These are phyloP conservation scores for Tulasnella sp. DNA, from an alignment of 768 basidiomycete species.

Conservation along the genomic window DNA sequence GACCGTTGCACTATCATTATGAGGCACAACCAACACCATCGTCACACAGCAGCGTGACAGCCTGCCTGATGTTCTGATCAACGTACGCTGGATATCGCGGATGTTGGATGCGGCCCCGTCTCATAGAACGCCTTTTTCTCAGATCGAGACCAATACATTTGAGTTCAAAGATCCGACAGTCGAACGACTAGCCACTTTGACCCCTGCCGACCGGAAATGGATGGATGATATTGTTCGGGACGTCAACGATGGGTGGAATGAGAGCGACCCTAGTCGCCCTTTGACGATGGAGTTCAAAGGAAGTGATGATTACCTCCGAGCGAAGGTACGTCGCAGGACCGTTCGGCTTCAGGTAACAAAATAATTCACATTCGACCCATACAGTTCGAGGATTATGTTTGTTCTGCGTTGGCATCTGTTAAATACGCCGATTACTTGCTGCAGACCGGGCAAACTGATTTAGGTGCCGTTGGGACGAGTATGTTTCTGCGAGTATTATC, in stretches of 20 bases:
- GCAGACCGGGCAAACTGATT: constrained; percentile 58
- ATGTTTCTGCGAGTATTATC: background rate
- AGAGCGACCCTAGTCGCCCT: constrained; percentile 54
- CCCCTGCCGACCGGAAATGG: constrained; percentile 94
- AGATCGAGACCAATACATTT: constrained; percentile 83
- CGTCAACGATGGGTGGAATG: constrained; percentile 77
- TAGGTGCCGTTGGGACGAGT: constrained; percentile 36
- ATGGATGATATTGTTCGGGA: constrained; percentile 90
- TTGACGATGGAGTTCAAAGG: constrained; percentile 82
- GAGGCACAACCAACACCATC: constrained; percentile 86
- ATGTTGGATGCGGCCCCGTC: background rate
- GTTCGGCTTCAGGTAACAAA: background rate
- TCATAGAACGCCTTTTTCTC: background rate
- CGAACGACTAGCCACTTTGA: constrained; percentile 73
- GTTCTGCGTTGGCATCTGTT: constrained; percentile 78
- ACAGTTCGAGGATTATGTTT: constrained; percentile 92
- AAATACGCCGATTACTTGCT: constrained; percentile 83
- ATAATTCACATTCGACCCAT: constrained; percentile 3
- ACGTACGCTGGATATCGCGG: constrained; percentile 47
- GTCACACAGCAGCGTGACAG: constrained; percentile 86
- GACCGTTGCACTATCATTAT: constrained; percentile 21
- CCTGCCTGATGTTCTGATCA: constrained; percentile 75
- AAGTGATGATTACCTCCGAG: constrained; percentile 89
- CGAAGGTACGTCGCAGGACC: constrained; percentile 53
- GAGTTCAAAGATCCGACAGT: constrained; percentile 82